Evolutionary conservation across 176 grass and related monocot species (phyloP).

Genomic region (Lolium rigidum): DNA sequence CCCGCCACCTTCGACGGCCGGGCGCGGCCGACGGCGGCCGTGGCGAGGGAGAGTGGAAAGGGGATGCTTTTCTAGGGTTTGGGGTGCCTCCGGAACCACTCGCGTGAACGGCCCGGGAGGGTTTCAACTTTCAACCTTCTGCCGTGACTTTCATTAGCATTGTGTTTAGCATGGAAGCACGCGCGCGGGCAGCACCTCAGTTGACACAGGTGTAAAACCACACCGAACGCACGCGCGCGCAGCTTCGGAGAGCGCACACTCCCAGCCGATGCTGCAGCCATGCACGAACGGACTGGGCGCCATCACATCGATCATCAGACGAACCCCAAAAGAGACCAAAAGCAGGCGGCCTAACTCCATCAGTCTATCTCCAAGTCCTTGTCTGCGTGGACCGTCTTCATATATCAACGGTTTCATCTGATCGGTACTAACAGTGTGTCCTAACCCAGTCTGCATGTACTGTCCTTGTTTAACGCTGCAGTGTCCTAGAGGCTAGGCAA

Average conservation of each 20-base stretch:
- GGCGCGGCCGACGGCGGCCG: no score
- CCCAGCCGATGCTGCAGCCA: not conserved
- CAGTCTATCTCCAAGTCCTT: constrained; percentile 41
- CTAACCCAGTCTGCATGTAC: not conserved
- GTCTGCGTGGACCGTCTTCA: constrained; percentile 35
- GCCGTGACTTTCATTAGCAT: no score
- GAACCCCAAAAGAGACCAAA: constrained; percentile 43
- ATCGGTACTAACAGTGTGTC: not conserved
- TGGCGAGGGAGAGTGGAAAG: no score
- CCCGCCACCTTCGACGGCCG: no score
- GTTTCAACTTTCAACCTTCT: no score
- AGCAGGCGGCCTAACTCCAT: constrained; percentile 60
- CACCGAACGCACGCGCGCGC: constrained; percentile 2
- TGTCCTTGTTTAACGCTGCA: constrained; percentile 22
- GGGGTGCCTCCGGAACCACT: no score
- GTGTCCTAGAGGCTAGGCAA: not conserved
- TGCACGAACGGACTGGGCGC: not conserved
- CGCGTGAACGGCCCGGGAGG: no score
- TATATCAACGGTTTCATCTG: constrained; percentile 40
- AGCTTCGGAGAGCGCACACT: not conserved
- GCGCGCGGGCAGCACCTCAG: not conserved
- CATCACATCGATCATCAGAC: constrained; percentile 23
- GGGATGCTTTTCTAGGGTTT: no score
- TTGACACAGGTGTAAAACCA: not conserved
- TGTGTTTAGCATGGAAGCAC: constrained; percentile 6